Percentiles rank a stretch among this genome's conserved stretches.
Evolutionary conservation across 495 filamentous ascomycete species (phyloP).

Genomic region (Beverwykella pulmonaria): DNA sequence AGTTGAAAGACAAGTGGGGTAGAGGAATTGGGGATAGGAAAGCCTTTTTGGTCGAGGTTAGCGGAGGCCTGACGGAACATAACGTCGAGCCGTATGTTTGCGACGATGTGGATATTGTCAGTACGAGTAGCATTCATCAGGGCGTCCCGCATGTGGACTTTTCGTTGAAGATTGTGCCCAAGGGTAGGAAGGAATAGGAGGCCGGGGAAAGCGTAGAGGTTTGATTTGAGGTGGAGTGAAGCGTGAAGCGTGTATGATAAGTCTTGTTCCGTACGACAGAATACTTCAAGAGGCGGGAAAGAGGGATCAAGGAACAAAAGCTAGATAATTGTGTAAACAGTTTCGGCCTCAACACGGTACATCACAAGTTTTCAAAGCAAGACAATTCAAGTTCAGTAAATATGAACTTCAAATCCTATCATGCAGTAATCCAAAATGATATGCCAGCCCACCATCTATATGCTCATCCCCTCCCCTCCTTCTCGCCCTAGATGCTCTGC

Average conservation of each 20-base stretch:
- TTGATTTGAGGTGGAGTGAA: not conserved
- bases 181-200: constrained; percentile 23
- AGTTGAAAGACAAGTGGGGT: constrained; percentile 75
- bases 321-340: no score
- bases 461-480: not conserved
- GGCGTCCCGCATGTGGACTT: constrained; percentile 92
- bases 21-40: constrained; percentile 43
- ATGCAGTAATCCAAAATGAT: not conserved
- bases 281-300: no score
- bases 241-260: no score
- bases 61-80: constrained; percentile 81
- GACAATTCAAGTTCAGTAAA: no score
- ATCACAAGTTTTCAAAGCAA: no score
- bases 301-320: no score
- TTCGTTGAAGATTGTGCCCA: constrained; percentile 79
- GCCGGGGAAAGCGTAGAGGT: not conserved
- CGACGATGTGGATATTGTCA: constrained; percentile 90
- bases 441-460: not conserved
- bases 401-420: no score
- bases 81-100: constrained; percentile 82
- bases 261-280: no score
- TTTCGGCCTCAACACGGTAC: no score
- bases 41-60: constrained; percentile 74
- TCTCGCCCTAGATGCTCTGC: constrained; percentile 21
- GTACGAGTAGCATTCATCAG: constrained; percentile 95